phyloP scores from a whole-genome alignment of 2,329 filamentous ascomycete species.

The Pseudofabraea citricarpa region DNA sequence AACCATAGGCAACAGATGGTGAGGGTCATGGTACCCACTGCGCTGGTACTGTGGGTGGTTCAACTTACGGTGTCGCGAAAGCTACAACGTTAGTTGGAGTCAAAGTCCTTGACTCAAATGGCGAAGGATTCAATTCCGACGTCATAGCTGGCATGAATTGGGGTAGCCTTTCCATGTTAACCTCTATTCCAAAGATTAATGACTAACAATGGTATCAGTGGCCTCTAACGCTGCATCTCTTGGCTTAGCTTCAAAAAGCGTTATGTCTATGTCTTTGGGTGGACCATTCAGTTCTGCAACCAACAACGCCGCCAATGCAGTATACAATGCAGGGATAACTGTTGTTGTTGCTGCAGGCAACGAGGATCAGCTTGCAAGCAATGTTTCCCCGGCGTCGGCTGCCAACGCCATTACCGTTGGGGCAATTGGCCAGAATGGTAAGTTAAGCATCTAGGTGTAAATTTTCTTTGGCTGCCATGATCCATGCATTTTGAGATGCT shows the following conservation, averaged over 20 bases:
- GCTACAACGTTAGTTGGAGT: slow-evolving; percentile 25
- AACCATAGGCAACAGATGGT: slow-evolving; percentile 20
- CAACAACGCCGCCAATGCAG: slow-evolving; percentile 41
- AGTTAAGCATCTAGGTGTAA: no score
- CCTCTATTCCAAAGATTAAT: not conserved
- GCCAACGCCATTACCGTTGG: slow-evolving; percentile 45
- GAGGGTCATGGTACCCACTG: slow-evolving; percentile 35
- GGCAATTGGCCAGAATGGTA: slow-evolving; percentile 32
- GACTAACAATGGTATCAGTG: slow-evolving; percentile 4
- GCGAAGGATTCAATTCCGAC: slow-evolving; percentile 20
- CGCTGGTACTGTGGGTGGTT: slow-evolving; percentile 29
- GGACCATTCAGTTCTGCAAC: slow-evolving; percentile 36
- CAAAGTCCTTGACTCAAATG: slow-evolving; percentile 24
- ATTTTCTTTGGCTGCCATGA: no score
- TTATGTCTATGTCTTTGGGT: slow-evolving; percentile 51
- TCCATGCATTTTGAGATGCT: no score
- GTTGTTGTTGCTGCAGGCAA: slow-evolving; percentile 50
- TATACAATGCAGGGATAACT: slow-evolving; percentile 40
- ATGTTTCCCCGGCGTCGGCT: slow-evolving; percentile 42
- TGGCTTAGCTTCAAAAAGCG: slow-evolving; percentile 35
- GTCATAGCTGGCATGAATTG: slow-evolving; percentile 27
- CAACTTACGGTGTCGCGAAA: slow-evolving; percentile 31
- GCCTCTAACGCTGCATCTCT: slow-evolving; percentile 16
- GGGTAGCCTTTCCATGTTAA: not conserved
- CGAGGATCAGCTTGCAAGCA: slow-evolving; percentile 30